Percentiles rank a stretch among this genome's conserved stretches.
Conservation (phyloP, 805 yeast genomes). For the Wickerhamiella azymoides region DNA sequence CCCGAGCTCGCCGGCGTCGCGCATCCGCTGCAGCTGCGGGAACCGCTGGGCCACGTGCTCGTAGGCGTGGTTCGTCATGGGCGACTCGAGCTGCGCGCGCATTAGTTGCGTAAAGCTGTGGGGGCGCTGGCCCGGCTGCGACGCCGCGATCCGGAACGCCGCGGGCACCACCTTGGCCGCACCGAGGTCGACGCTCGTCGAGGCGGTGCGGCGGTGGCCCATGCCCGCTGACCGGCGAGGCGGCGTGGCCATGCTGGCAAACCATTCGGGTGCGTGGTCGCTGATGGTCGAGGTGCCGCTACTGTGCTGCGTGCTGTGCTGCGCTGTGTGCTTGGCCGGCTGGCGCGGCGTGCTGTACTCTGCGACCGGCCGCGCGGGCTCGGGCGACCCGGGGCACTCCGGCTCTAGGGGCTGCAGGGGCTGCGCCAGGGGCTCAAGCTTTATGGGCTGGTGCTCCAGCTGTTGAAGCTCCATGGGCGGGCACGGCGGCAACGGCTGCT, state of each 20-base stretch:
- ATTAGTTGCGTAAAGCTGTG: constrained; percentile 23
- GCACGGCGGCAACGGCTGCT: neutral
- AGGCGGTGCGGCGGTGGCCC: constrained; percentile 17
- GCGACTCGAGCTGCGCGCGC: constrained; percentile 26
- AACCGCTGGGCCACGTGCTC: constrained; percentile 19
- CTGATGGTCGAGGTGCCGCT: constrained; percentile 5
- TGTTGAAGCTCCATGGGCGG: neutral
- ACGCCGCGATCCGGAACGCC: constrained; percentile 14
- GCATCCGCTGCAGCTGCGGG: constrained; percentile 18
- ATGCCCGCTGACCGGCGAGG: constrained; percentile 6
- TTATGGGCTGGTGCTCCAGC: neutral
- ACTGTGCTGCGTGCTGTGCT: constrained; percentile 3
- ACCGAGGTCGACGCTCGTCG: constrained; percentile 17
- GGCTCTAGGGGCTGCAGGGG: too few relatives aligned
- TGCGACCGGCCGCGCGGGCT: neutral
- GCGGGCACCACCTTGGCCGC: constrained; percentile 20
- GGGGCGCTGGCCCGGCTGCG: neutral
- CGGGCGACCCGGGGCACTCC: neutral
- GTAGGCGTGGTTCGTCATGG: constrained; percentile 20
- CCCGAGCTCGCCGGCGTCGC: constrained; percentile 11
- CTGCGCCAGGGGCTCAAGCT: too few relatives aligned
- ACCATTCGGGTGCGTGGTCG: constrained; percentile 9
- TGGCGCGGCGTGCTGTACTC: constrained; percentile 3
- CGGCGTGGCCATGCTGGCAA: constrained; percentile 9
- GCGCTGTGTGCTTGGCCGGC: constrained; percentile 1